These are phyloP conservation scores for Beauveria caledonica DNA, from an alignment of 2,329 filamentous ascomycete genomes.

Conservation along the genomic window DNA sequence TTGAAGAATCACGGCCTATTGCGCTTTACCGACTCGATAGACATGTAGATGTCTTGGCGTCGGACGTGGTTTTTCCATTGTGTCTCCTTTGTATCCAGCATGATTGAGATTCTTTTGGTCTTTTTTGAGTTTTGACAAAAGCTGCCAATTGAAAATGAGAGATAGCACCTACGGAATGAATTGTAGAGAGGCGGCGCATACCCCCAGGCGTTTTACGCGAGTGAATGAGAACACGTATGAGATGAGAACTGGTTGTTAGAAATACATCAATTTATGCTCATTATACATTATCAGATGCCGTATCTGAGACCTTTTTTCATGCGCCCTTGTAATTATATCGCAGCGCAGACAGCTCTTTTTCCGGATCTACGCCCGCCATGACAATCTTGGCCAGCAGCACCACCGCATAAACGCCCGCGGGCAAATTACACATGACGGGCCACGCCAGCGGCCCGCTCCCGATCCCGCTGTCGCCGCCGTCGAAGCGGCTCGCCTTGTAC, in stretches of 20 bases:
- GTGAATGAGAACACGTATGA: neutral
- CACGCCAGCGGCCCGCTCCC: conserved; percentile 24
- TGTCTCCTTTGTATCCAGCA: neutral
- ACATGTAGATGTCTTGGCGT: conserved; percentile 25
- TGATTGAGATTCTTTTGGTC: neutral
- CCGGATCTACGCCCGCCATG: conserved; percentile 62
- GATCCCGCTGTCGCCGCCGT: neutral
- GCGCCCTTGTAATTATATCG: conserved; percentile 63
- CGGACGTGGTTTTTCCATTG: neutral
- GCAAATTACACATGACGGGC: conserved; percentile 41
- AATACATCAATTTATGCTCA: neutral
- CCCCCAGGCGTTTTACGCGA: conserved; percentile 1
- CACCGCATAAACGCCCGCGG: conserved; percentile 51
- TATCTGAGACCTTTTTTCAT: conserved; percentile 21
- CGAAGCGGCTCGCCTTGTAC: conserved; percentile 18
- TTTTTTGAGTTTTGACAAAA: neutral
- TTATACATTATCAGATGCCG: conserved; percentile 1
- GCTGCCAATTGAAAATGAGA: neutral
- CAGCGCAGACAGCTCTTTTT: conserved; percentile 51
- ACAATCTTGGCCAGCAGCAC: conserved; percentile 55
- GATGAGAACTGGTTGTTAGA: conserved; percentile 12
- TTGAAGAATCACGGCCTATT: conserved; percentile 80
- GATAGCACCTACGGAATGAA: conserved; percentile 5
- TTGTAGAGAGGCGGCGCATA: conserved; percentile 3
- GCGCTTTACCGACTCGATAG: conserved; percentile 88